Conservation (phyloP, 495 filamentous ascomycete genomes). For the Aspergillus heteromorphus region DNA sequence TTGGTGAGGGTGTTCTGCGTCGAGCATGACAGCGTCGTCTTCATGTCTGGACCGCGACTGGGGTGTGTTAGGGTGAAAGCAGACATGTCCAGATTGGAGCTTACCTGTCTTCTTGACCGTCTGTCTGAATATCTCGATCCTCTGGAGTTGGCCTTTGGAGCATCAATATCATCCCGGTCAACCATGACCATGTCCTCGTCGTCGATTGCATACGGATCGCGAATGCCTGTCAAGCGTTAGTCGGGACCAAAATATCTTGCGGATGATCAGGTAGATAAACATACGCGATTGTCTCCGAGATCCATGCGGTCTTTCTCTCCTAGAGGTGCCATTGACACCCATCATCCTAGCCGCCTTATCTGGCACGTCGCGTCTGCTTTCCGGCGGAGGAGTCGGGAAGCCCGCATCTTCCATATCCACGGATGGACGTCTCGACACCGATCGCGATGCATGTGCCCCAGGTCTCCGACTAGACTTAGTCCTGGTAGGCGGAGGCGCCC, state of each 20-base stretch:
- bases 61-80: not conserved
- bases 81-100: not conserved
- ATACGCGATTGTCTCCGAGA: slow-evolving; percentile 38
- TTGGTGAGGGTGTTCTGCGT: slow-evolving; percentile 33
- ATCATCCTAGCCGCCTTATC: slow-evolving; percentile 58
- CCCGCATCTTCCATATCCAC: slow-evolving; percentile 44
- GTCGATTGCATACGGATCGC: slow-evolving; percentile 55
- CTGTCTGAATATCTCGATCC: slow-evolving; percentile 32
- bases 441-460: slow-evolving; percentile 31
- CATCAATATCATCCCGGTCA: slow-evolving; percentile 42
- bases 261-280: slow-evolving; percentile 4
- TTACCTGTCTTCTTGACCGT: slow-evolving; percentile 36
- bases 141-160: slow-evolving; percentile 30
- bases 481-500: slow-evolving; percentile 35
- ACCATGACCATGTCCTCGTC: slow-evolving; percentile 57
- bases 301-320: slow-evolving; percentile 30
- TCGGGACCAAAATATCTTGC: not conserved
- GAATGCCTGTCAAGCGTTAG: slow-evolving; percentile 27
- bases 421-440: slow-evolving; percentile 43
- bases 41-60: slow-evolving; percentile 26
- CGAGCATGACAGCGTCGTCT: slow-evolving; percentile 45
- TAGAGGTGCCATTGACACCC: slow-evolving; percentile 40
- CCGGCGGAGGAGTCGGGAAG: slow-evolving; percentile 50
- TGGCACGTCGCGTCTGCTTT: slow-evolving; percentile 41
- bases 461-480: slow-evolving; percentile 45